Base-by-base conservation (phyloP, 352 stramenopile species). In the Pythium volutum region DNA sequence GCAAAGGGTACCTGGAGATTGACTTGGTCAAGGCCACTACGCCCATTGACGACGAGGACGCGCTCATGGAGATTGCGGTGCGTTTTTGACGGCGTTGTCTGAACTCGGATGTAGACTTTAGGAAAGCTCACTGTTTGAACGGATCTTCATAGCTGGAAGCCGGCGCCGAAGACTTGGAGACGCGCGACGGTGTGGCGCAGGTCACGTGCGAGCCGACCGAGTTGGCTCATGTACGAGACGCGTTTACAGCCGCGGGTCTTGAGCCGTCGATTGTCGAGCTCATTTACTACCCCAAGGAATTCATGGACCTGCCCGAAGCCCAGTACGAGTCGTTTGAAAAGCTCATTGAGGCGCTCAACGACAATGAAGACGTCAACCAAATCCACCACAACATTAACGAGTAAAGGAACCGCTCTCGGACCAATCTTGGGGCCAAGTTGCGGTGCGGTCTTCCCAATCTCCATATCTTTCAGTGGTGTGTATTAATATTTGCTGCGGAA, bases 331-430 rank as follows among this genome's bases (percentile, higher is more conserved):
- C 67, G 16, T 93, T 93, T n/a, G 77, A 93, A 54, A 87, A 87
- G 61, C 78, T 93, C 46, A 56, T 91, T 10, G 84, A 90, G 27
- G 77, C 76, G 45, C 76, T 93, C 16, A 79, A 87, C 53, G 80
- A 90, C 47, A 86, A 91, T 64, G 81, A 90, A 47, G 84, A 93
- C 60, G 81, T 93, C 16, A 88, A 76, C 70, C 69, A 89, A 60
- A 85, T 93, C 53, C 75, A 88, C 66, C 81, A 93, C 78, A 93
- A 93, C 69, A 71, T 93, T 27, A 84, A 89, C 62, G 77, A 93
- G 66, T 89, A 74, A 70, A 26, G 42, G 6, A 20, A 20, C 15
- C 1, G 12, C 31, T 36, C 7, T 36, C 14, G 31, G 31, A 36
- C 31, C n/a, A n/a, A n/a, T n/a, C n/a, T n/a, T n/a, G n/a, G n/a